Evolutionary conservation across 2,329 filamentous ascomycete genomes (phyloP), one percentile per base, ranked within the genome.

Genomic region (Penicillium psychrosexuale): DNA sequence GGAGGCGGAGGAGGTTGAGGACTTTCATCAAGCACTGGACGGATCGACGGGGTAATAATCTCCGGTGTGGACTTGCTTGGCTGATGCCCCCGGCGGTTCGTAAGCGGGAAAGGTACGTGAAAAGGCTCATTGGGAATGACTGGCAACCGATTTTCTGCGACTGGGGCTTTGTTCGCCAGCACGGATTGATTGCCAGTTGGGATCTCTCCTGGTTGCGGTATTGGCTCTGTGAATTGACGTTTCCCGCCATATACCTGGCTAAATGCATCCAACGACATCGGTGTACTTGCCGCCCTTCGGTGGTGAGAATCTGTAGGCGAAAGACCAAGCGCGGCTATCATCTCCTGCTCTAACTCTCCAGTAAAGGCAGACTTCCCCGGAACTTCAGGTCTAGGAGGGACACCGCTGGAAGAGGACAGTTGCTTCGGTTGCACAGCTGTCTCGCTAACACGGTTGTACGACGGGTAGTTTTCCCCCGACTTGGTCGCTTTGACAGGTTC

Each of bases 271-370:
- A 44, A 31, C 24, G 9, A n/a, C 45, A 45, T 39, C 9, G 53
- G 30, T 13, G 55, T 51, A 46, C 46, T 46, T 31, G 24, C 19
- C 1, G 55, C 30, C 31, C 56, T 52, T 9, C 31, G 51, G 24
- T 47, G 27, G 43, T 27, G 46, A 37, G 53, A 13, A 11, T 56
- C 58, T 8, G 56, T 57, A 11, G 63, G 61, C 13, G 59, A 64
- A 19, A 66, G 59, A n/a, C 63, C 58, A 45, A 64, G 55, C 9
- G 61, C 61, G 38, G 59, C 52, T 50, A 58, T 61, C 61, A 65
- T 61, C 42, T 66, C 61, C 47, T 55, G 56, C 47, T 62, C 63
- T 3, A 66, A 56, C 22, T 61, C 57, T 17, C 36, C 42, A 13
- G 57, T 51, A 28, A 53, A 48, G 7, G 47, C 47, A 5, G 61